A percentile compares a stretch with the other conserved stretches of the same genome.
Evolutionary conservation across 305 asterid species (phyloP).

Genomic region (Plantago rigida): DNA sequence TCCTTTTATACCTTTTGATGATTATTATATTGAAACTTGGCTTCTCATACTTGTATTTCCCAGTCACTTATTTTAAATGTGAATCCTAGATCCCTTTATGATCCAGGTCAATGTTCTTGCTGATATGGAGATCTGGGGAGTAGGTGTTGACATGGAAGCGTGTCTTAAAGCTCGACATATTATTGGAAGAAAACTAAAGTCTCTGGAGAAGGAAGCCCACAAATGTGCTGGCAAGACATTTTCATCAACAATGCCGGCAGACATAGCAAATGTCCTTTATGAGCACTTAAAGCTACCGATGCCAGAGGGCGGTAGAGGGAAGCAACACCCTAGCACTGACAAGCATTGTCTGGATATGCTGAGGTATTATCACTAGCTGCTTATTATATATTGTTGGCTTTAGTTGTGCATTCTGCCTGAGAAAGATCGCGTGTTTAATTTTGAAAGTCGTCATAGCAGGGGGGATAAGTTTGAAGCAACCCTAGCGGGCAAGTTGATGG

Average conservation of each 20-base stretch:
- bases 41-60: not conserved
- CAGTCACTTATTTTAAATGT: slow-evolving; percentile 18
- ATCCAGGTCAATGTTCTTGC: slow-evolving; percentile 76
- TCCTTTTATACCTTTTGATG: slow-evolving; percentile 1
- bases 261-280: slow-evolving; percentile 79
- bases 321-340: slow-evolving; percentile 89
- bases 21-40: not conserved
- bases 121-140: slow-evolving; percentile 90
- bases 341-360: slow-evolving; percentile 80
- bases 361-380: slow-evolving; percentile 46
- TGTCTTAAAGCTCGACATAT: slow-evolving; percentile 71
- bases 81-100: slow-evolving; percentile 23
- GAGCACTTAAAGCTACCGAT: slow-evolving; percentile 86
- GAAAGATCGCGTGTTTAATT: not conserved
- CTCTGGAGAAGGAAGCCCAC: slow-evolving; percentile 79
- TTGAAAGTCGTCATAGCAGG: not conserved
- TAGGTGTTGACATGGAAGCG: slow-evolving; percentile 97
- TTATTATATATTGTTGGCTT: slow-evolving; percentile 4
- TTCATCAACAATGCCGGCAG: slow-evolving; percentile 82
- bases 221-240: slow-evolving; percentile 77
- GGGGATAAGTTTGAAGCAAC: not conserved
- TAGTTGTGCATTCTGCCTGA: slow-evolving; percentile 11
- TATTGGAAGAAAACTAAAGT: slow-evolving; percentile 67
- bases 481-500: too few relatives aligned
- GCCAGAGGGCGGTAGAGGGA: slow-evolving; percentile 70